Percentiles rank a stretch among this genome's conserved stretches.
Conservation (phyloP, 2,329 filamentous ascomycete species). For the Scedosporium boydii region DNA sequence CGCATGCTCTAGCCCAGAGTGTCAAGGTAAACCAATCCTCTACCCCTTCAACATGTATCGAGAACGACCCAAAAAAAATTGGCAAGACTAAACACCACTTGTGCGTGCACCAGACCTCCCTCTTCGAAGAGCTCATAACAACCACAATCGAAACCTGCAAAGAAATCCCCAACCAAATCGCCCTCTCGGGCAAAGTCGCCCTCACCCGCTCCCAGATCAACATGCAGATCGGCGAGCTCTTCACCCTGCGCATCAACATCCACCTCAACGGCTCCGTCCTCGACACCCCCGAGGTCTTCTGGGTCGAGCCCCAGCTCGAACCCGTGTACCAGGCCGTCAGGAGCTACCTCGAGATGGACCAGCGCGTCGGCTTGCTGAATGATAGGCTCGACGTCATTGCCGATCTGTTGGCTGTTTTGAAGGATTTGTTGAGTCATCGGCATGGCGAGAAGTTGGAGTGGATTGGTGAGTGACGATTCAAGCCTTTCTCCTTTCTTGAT, state of each 20-base stretch:
- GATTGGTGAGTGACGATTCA: slow-evolving; percentile 57
- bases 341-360: slow-evolving; percentile 96
- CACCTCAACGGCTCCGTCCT: slow-evolving; percentile 95
- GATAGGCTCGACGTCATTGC: slow-evolving; percentile 82
- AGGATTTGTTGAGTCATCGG: slow-evolving; percentile 89
- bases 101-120: slow-evolving; percentile 72
- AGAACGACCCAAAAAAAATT: too few relatives aligned
- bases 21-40: slow-evolving; percentile 57
- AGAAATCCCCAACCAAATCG: slow-evolving; percentile 87
- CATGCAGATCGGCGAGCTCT: slow-evolving; percentile 98
- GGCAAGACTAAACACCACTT: too few relatives aligned
- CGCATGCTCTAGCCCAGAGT: slow-evolving; percentile 87
- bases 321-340: slow-evolving; percentile 93
- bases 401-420: slow-evolving; percentile 83
- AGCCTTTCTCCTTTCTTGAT: background rate
- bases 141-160: slow-evolving; percentile 90
- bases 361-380: slow-evolving; percentile 79
- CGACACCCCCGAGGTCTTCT: slow-evolving; percentile 95
- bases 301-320: slow-evolving; percentile 94
- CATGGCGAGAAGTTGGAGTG: slow-evolving; percentile 84
- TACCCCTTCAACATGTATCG: too few relatives aligned
- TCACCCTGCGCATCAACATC: slow-evolving; percentile 95
- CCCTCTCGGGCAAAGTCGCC: slow-evolving; percentile 82
- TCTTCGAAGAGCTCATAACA: slow-evolving; percentile 92
- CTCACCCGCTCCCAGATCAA: slow-evolving; percentile 87